Conservation (phyloP, 768 basidiomycete species). For the Lentinula edodes region DNA sequence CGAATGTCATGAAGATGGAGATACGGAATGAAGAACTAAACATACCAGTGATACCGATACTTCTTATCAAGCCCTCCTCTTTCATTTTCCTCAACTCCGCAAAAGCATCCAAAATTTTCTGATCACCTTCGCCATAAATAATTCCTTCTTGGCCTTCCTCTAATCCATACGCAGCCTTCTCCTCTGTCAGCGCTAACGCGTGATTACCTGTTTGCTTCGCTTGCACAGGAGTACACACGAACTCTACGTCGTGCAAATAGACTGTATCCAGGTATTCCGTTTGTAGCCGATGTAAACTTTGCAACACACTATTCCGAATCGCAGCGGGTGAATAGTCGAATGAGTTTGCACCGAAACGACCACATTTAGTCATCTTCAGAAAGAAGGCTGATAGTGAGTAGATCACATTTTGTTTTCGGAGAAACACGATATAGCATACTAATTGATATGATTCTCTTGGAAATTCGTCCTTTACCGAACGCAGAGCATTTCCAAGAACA, state of each 20-base stretch:
- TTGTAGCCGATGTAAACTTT: slow-evolving; percentile 62
- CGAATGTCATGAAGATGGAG: background rate
- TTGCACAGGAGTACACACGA: slow-evolving; percentile 49
- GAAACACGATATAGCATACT: slow-evolving; percentile 30
- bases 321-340: slow-evolving; percentile 73
- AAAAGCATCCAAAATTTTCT: slow-evolving; percentile 62
- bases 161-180: slow-evolving; percentile 63
- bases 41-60: slow-evolving; percentile 77
- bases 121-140: slow-evolving; percentile 66
- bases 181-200: slow-evolving; percentile 43
- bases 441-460: slow-evolving; percentile 75
- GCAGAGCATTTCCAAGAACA: slow-evolving; percentile 62
- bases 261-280: slow-evolving; percentile 78
- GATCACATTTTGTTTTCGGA: background rate
- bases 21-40: background rate
- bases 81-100: slow-evolving; percentile 62
- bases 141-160: slow-evolving; percentile 48
- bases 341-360: slow-evolving; percentile 58
- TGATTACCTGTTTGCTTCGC: slow-evolving; percentile 54
- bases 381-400: background rate
- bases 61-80: slow-evolving; percentile 63
- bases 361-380: slow-evolving; percentile 78
- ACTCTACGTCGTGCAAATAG: slow-evolving; percentile 84
- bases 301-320: slow-evolving; percentile 60
- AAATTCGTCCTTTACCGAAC: slow-evolving; percentile 58